Conservation (phyloP, 225 moss, liverwort and hornwort species). For the Pseudisothecium myosuroides region DNA sequence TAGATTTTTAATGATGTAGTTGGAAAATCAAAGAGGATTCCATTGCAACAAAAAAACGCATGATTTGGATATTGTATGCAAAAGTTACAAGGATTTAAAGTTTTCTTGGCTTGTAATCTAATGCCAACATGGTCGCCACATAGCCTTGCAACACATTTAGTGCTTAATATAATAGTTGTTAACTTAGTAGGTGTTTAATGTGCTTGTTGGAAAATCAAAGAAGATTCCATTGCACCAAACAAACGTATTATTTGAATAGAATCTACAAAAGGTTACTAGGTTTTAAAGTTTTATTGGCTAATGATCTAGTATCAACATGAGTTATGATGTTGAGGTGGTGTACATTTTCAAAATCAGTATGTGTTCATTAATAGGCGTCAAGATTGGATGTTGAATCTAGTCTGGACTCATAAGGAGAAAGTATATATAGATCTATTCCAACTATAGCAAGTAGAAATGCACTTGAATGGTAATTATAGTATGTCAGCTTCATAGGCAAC, state of each 20-base stretch:
- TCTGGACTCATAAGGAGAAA: accelerated
- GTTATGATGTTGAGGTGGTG: too few species aligned
- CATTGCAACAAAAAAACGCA: accelerated
- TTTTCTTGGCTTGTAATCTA: neutral
- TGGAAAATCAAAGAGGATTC: neutral
- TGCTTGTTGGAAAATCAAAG: too few species aligned
- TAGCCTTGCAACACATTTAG: too few species aligned
- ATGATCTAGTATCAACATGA: neutral
- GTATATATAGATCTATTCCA: neutral
- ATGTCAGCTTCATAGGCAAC: accelerated
- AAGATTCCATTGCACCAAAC: neutral
- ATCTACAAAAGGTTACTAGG: neutral
- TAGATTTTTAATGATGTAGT: neutral
- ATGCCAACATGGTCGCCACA: too few species aligned
- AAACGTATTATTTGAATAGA: neutral
- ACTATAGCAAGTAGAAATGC: neutral
- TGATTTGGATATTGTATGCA: neutral
- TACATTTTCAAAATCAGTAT: neutral
- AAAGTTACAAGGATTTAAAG: neutral
- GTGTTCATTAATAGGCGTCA: neutral
- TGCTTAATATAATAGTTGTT: too few species aligned
- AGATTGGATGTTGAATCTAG: neutral
- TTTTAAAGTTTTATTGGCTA: neutral
- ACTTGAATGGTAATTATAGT: accelerated
- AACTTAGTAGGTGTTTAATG: too few species aligned